These are phyloP conservation scores for Uromyces viciae-fabae DNA, from an alignment of 1,284 basidiomycete species.

Conservation along the genomic window DNA sequence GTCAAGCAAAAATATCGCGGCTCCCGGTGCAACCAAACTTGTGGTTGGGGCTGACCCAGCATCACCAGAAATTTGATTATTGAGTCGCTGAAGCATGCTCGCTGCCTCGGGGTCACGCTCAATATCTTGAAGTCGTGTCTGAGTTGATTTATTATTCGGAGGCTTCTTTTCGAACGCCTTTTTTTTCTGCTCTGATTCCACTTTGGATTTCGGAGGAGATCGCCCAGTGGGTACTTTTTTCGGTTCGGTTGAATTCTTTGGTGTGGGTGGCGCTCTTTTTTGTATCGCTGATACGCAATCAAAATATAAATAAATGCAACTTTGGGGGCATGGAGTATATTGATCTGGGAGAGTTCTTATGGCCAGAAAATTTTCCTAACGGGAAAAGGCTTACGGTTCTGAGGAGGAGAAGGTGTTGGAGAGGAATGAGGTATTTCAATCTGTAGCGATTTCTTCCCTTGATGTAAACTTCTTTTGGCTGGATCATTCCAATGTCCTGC, in stretches of 20 bases:
- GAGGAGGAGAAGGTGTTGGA: no score
- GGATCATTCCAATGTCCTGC: no score
- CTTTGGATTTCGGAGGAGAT: neutral
- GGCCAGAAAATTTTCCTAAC: no score
- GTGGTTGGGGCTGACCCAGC: neutral
- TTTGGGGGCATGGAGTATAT: no score
- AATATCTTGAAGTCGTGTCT: neutral
- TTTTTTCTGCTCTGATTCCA: neutral
- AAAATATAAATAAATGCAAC: no score
- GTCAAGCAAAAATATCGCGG: constrained; percentile 30
- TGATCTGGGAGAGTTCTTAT: no score
- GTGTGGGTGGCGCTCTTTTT: neutral
- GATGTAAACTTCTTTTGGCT: neutral
- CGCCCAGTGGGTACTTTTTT: neutral
- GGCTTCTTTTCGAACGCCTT: neutral
- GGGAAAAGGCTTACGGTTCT: no score
- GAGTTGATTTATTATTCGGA: neutral
- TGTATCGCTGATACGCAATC: no score
- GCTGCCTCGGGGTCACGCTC: constrained; percentile 10
- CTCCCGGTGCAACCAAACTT: constrained; percentile 15
- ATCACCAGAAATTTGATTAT: neutral
- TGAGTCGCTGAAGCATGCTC: neutral
- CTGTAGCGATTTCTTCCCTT: no score
- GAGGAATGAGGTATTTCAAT: no score
- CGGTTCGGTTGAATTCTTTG: constrained; percentile 10